These are phyloP conservation scores for Xylariaceae sp. DNA, from an alignment of 2,329 filamentous ascomycete species.

Conservation along the genomic window DNA sequence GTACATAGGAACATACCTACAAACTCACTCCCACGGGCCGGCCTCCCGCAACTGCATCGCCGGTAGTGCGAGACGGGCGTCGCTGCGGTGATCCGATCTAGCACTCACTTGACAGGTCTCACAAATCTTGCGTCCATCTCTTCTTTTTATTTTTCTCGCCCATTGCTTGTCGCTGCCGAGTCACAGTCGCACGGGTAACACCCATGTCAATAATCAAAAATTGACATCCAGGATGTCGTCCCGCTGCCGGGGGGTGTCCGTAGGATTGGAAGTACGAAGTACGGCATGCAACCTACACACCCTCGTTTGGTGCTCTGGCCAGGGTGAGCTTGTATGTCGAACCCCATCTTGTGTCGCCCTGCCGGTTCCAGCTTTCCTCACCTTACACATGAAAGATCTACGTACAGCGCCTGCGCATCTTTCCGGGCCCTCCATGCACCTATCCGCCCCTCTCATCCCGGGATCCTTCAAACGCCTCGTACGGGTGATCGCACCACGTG, in stretches of 20 bases:
- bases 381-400: no score
- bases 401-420: no score
- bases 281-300: no score
- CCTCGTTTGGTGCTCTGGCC: no score
- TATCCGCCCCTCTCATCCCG: constrained; percentile 23
- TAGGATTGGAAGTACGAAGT: no score
- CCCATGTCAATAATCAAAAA: background rate
- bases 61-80: background rate
- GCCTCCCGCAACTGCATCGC: background rate
- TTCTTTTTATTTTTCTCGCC: no score
- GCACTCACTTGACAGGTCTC: background rate
- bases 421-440: constrained; percentile 17
- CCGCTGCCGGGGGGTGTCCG: no score
- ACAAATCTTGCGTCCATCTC: no score
- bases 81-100: background rate
- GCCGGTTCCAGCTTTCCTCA: no score
- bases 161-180: background rate
- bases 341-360: background rate
- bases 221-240: no score
- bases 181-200: background rate
- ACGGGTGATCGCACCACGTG: constrained; percentile 17
- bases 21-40: background rate
- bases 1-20: background rate
- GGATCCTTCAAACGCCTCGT: constrained; percentile 17
- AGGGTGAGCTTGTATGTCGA: background rate